phyloP scores from a whole-genome alignment of 176 grass and related monocot species.

The Oropetium thomaeum region DNA sequence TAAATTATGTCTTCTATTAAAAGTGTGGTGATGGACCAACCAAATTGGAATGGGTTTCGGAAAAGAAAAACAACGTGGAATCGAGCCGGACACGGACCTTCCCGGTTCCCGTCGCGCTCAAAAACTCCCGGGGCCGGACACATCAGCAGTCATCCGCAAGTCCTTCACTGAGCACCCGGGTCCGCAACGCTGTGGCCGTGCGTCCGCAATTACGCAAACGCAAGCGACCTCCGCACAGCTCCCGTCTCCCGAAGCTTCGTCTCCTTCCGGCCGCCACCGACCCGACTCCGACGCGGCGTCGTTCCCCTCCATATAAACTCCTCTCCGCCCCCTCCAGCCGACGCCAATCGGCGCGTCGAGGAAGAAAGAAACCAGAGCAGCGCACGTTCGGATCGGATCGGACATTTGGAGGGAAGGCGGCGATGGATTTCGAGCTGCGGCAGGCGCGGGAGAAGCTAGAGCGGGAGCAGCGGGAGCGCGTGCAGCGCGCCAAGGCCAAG shows the following conservation, averaged over 20 bases:
- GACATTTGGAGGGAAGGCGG: not conserved
- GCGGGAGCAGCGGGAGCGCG: slow-evolving; percentile 76
- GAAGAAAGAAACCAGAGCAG: not conserved
- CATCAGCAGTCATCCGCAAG: not conserved
- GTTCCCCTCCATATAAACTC: not conserved
- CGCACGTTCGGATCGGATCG: slow-evolving; percentile 24
- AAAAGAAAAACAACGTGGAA: no score
- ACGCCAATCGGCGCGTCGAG: not conserved
- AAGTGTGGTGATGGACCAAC: no score
- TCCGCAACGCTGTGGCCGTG: slow-evolving; percentile 7
- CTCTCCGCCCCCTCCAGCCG: not conserved
- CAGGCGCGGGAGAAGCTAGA: slow-evolving; percentile 73
- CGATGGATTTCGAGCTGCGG: slow-evolving; percentile 90
- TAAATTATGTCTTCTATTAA: no score
- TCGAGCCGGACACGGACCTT: no score
- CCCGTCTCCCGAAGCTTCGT: slow-evolving; percentile 34
- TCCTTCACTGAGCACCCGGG: slow-evolving; percentile 4
- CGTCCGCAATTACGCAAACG: slow-evolving; percentile 11
- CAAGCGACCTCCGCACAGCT: not conserved
- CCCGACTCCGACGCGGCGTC: slow-evolving; percentile 1
- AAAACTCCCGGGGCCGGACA: no score
- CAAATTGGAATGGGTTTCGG: no score
- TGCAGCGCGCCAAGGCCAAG: slow-evolving; percentile 76
- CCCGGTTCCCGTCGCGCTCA: no score
- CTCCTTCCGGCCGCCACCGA: slow-evolving; percentile 28